Base-by-base conservation (phyloP, 208 protist genomes). In the Leishmania braziliensis region DNA sequence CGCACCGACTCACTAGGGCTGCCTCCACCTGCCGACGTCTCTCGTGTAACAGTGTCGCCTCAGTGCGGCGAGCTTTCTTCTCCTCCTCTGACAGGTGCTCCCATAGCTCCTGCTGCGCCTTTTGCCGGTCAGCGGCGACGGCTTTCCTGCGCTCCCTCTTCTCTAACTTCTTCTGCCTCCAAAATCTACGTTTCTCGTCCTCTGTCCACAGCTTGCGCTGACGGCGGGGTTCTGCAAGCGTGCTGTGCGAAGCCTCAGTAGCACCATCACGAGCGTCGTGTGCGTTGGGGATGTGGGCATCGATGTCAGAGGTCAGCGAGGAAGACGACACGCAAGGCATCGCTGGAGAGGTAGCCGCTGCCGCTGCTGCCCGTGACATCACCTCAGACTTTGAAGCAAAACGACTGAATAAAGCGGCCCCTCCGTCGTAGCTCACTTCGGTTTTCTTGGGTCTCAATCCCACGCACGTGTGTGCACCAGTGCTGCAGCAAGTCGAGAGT, bases 111-210 rank as follows among this genome's bases (percentile, higher is more conserved):
- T 91, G 83, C 70, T 87, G 84, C 29, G 43, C 74, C 63, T 70
- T 78, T 46, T 88, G 83, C 54, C 89, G 86, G 36, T 81, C 79
- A n/a, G 88, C 79, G 0, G 86, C 80, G 0, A 77, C 79, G 0
- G 65, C 84, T 53, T 82, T 84, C 60, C 71, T 85, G 12, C 91
- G 88, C 72, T 81, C 72, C 68, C 86, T 87, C 78, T 89, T 88
- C 70, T 91, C 86, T 51, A 53, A 54, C 75, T 92, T 91, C 79
- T 95, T 94, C 36, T 81, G 72, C 65, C 82, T 80, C 93, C 93
- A 97, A 70, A 90, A 95, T 6, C 43, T 86, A 3, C 78, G 73
- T 76, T 90, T 86, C 71, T 95, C 88, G 46, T 93, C 91, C 26
- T 80, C 85, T 5, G 88, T 86, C 89, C 88, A 95, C 43, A 51